Base-by-base conservation (phyloP, 2,329 filamentous ascomycete species). In the Fusarium nanum region DNA sequence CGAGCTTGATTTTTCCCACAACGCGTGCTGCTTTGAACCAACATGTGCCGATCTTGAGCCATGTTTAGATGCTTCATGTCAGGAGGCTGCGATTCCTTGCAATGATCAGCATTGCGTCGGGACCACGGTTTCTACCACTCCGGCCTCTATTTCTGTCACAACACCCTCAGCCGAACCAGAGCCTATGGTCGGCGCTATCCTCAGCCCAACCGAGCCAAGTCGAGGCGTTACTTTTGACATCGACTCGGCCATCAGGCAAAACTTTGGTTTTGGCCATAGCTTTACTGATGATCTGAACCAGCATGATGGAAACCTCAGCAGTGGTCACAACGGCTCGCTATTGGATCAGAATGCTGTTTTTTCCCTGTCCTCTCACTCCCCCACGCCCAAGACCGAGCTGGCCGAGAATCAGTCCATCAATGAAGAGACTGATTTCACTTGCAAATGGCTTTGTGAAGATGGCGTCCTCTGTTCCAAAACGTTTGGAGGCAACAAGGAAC, bases 401-500 rank as follows among this genome's bases (percentile, higher is more conserved):
- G 42, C 25, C 12, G 72, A 68, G 30, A 56, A 55, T 7, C 64
- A 70, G n/a, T 57, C 59, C n/a, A 58, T 71, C 57, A 60, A 63
- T 20, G 56, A 66, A 6, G 67, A 75, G 3, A 69, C 76, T 23
- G 74, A 78, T 49, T 77, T 75, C 46, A 61, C 62, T 11, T 83
- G 81, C 61, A 75, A 73, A 23, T 83, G 81, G 81, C 60, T 74
- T 18, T 54, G 56, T 27, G 56, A 72, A 6, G 54, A 65, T 8
- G 77, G 73, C 4, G 52, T 67, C 11, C 56, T 78, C 12, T 83
- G 82, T 55, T 75, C 73, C 11, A 66, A 75, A 47, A 72, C 73
- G 1, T 87, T 86, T 65, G 73, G 76, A 2, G 78, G 81, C 27
- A 80, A 85, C 18, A 82, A 85, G 48, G 81, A 83, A 7, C 80